These are phyloP conservation scores for Castanea mollissima DNA, from an alignment of 306 rosid species.

Conservation along the genomic window DNA sequence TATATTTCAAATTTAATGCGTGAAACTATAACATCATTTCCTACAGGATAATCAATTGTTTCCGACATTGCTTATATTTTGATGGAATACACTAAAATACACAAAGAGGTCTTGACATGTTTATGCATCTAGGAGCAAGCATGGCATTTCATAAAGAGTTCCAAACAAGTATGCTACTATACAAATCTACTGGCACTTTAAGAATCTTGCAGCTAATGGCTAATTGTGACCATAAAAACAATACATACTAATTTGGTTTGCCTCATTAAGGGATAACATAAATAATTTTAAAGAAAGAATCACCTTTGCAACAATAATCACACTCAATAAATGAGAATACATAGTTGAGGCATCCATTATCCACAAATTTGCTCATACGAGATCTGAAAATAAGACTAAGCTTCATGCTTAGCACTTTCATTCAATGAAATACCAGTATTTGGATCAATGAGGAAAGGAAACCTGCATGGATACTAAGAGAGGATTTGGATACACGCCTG, in stretches of 20 bases:
- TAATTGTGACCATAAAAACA: background rate
- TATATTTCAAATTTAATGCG: background rate
- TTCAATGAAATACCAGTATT: conserved; percentile 59
- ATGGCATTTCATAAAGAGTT: background rate
- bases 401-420: conserved; percentile 70
- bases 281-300: background rate
- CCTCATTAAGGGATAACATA: background rate
- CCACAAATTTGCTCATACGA: background rate
- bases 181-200: background rate
- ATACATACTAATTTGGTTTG: background rate
- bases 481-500: too few species aligned
- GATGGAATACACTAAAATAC: background rate
- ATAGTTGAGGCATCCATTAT: background rate
- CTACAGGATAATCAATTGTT: background rate
- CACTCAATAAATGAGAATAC: background rate
- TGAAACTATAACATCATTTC: background rate
- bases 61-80: background rate
- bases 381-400: background rate
- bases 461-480: conserved; percentile 47
- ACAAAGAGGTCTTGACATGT: background rate
- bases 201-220: background rate
- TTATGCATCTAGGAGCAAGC: background rate
- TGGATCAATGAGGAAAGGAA: conserved; percentile 83
- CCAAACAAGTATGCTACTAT: background rate
- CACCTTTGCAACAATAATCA: background rate